Conservation (phyloP, 257 asterid genomes). For the Anisodus tanguticus region DNA sequence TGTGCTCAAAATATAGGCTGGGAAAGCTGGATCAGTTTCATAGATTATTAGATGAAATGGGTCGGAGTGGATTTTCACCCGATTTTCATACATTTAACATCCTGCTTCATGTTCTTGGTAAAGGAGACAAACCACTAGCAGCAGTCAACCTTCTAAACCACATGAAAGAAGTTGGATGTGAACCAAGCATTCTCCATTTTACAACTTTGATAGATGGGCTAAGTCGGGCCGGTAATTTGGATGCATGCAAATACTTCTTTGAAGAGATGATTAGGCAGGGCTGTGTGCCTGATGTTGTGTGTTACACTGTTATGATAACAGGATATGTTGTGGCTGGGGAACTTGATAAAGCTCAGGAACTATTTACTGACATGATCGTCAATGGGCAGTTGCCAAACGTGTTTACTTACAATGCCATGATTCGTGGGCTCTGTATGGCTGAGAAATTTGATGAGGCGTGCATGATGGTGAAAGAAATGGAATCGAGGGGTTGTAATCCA, state of each 20-base stretch:
- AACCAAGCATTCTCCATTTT: conserved; percentile 82
- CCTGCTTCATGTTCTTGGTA: conserved; percentile 88
- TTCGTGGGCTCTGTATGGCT: conserved; percentile 83
- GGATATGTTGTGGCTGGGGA: conserved; percentile 78
- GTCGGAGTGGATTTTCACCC: conserved; percentile 71
- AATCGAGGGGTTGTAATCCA: conserved; percentile 80
- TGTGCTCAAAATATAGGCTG: conserved; percentile 84
- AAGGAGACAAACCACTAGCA: conserved; percentile 77
- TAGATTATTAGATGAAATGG: conserved; percentile 82
- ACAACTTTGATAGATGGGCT: conserved; percentile 92
- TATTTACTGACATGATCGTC: conserved; percentile 66
- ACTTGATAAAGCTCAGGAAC: conserved; percentile 63
- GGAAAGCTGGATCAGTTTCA: conserved; percentile 88
- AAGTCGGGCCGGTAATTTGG: conserved; percentile 90
- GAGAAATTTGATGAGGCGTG: conserved; percentile 79
- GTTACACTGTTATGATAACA: conserved; percentile 90
- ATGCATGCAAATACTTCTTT: conserved; percentile 79
- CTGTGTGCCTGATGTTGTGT: conserved; percentile 80
- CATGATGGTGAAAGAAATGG: conserved; percentile 88
- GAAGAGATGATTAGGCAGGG: conserved; percentile 74
- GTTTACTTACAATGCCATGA: conserved; percentile 93
- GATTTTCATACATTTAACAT: conserved; percentile 87
- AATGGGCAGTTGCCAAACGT: conserved; percentile 88
- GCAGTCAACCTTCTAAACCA: conserved; percentile 86
- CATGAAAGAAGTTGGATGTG: conserved; percentile 79